A percentile compares a stretch with the other conserved stretches of the same genome.
phyloP scores from a whole-genome alignment of 2,329 filamentous ascomycete genomes.

The Phoma sp. region DNA sequence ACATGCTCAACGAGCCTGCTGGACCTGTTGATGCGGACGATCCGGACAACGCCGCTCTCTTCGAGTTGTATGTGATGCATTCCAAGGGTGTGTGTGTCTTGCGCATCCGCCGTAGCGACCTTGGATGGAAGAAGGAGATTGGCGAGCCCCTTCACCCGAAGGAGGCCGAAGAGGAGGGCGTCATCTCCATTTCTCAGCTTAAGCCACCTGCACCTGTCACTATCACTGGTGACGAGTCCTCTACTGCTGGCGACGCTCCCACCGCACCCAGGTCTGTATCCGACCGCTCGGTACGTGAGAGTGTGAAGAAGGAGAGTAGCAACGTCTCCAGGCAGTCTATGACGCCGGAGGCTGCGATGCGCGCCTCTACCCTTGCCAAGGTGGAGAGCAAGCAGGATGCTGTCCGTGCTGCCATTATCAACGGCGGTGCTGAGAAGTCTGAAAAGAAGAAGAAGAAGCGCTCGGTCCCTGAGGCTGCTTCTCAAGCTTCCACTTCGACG shows the following conservation, averaged over 20 bases:
- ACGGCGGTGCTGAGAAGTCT: slow-evolving; percentile 49
- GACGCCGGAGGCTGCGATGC: slow-evolving; percentile 48
- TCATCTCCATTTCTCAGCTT: slow-evolving; percentile 77
- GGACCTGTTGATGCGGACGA: slow-evolving; percentile 62
- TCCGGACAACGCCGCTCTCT: slow-evolving; percentile 74
- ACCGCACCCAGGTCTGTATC: slow-evolving; percentile 42
- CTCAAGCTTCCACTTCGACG: slow-evolving; percentile 49
- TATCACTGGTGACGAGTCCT: slow-evolving; percentile 39
- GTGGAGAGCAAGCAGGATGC: slow-evolving; percentile 52
- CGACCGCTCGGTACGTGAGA: slow-evolving; percentile 46
- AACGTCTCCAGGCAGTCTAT: slow-evolving; percentile 42
- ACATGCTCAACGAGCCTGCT: slow-evolving; percentile 78
- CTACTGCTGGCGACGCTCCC: slow-evolving; percentile 47
- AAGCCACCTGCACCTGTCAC: slow-evolving; percentile 39
- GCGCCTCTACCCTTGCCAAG: slow-evolving; percentile 50
- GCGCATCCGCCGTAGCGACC: slow-evolving; percentile 82
- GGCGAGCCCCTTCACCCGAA: slow-evolving; percentile 84
- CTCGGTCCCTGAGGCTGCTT: slow-evolving; percentile 53
- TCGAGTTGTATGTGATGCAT: slow-evolving; percentile 97
- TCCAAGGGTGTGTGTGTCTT: slow-evolving; percentile 95
- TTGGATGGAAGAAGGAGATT: slow-evolving; percentile 84
- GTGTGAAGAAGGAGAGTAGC: slow-evolving; percentile 45
- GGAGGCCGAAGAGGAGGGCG: slow-evolving; percentile 75
- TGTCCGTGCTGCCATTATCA: slow-evolving; percentile 49
- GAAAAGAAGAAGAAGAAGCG: slow-evolving; percentile 74